Evolutionary conservation across 371 early-diverging fungal species (phyloP), one percentile per base, ranked within the genome.

Genomic region (Haplosporangium sp.): DNA sequence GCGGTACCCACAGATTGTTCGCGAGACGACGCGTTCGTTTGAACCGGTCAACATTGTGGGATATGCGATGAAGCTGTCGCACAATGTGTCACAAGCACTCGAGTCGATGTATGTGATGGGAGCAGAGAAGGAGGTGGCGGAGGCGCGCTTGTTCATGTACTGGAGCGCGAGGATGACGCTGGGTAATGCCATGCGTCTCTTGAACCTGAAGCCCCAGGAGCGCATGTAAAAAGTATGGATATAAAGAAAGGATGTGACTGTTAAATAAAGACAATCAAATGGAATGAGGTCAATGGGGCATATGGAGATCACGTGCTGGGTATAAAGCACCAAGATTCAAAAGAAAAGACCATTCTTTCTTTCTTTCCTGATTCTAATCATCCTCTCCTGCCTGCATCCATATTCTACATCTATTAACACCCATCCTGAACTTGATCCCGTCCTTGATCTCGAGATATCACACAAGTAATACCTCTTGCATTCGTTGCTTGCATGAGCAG

Each of bases 11-110:
- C 95, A 96, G 71, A 84, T 97, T 47, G 89, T 99, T 67, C 87
- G 85, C 61, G 74, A 81, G 50, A 75, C 91, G 6, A 53, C 86
- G 52, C 82, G 84, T 54, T 88, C 85, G 46, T 89, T 93, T 54
- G 99, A 99, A 84, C 99, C 99, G 9, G 95, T 94, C 83, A 94
- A 88, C 55, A 87, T 99, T 59, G 97, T 99, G 23, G 92, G 92
- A 20, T 99, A 98, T 84, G 87, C 95, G 20, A 89, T 98, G 83
- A 92, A 94, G 83, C 84, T 99, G 43, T 85, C 93, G 50, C 95
- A 94, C 69, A 85, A 88, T 53, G 92, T 98, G 37, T 96, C 97
- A 55, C 86, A 89, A 20, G 92, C 95, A 38, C 89, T 95, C 67
- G 96, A 95, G 74, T 76, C 82, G 36, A 81, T 99, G 57, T 93